A percentile compares a stretch with the other conserved stretches of the same genome.
These are phyloP conservation scores for Triticum dicoccoides DNA, from an alignment of 176 grass and related monocot species.

Conservation along the genomic window DNA sequence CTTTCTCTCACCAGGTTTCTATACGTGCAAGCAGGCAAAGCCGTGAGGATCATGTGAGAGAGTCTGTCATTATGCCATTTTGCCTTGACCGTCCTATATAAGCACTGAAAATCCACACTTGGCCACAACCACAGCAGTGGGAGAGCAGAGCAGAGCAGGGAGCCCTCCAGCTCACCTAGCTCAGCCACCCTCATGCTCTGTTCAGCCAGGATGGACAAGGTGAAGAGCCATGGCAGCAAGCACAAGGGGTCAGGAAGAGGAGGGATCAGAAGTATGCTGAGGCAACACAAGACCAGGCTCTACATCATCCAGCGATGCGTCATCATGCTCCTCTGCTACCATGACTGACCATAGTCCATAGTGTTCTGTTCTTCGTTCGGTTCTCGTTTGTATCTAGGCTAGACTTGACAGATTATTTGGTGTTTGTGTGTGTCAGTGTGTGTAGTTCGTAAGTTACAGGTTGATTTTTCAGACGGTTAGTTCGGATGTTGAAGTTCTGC, in stretches of 20 bases:
- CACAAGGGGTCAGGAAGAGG: slow-evolving; percentile 6
- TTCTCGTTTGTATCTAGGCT: neutral
- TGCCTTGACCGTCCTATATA: neutral
- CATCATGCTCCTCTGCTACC: slow-evolving; percentile 63
- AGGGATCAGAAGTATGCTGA: slow-evolving; percentile 45
- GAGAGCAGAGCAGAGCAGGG: too few relatives aligned
- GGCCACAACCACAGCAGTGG: neutral
- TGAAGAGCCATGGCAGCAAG: slow-evolving; percentile 21
- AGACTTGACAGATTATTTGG: slow-evolving; percentile 30
- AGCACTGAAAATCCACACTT: neutral
- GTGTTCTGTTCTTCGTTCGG: neutral
- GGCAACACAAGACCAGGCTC: slow-evolving; percentile 54
- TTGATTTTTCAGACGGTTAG: neutral
- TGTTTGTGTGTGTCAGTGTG: too few relatives aligned
- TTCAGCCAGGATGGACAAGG: slow-evolving; percentile 28
- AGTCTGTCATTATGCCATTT: neutral
- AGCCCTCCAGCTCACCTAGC: neutral
- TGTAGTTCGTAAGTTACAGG: slow-evolving; percentile 20
- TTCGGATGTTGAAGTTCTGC: neutral
- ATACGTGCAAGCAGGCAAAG: neutral
- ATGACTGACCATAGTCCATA: slow-evolving; percentile 26
- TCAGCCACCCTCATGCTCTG: neutral
- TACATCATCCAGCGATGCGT: slow-evolving; percentile 55
- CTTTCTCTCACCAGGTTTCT: neutral
- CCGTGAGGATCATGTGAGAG: neutral